Evolutionary conservation across 148 eudicot genomes (phyloP), one percentile per base, ranked within the genome.

Genomic region (Simmondsia chinensis): DNA sequence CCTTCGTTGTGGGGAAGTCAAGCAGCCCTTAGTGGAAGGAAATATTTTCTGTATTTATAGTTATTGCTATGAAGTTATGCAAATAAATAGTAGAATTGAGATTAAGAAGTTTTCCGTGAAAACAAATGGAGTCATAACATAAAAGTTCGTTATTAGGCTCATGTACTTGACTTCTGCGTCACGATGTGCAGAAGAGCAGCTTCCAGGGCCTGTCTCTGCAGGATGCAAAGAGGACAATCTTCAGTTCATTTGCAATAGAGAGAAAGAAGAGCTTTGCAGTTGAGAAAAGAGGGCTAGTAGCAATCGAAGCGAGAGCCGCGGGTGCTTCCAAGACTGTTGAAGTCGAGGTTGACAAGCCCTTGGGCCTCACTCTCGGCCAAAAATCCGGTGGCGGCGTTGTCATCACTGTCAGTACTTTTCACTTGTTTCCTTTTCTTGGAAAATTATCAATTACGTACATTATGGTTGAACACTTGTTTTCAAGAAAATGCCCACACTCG

Each of bases 321-420:
- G 80, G 76, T 33, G 77, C 87, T 31, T 60, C 96, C 1, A 88
- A 88, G 66, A 60, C 70, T 5, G 80, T 88, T n/a, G 94, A 83
- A 54, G 94, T 77, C 46, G 89, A 80, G 56, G 81, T 88, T 50
- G 86, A 84, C 33, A 88, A 83, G 71, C 94, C 86, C 11, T 46
- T 83, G 54, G 87, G 86, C 9, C 75, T 83, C 20, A 68, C 87
- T 43, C 58, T 89, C 45, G 95, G 93, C 13, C 85, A 66, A 34
- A 76, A 76, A 66, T 65, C 63, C 33, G 93, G 82, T 34, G 96
- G 93, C 41, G 93, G 93, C 7, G 93, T 87, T n/a, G 58, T 82
- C 63, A 82, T 87, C 72, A 73, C 96, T 39, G 96, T 86, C 9
- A 57, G 83, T 17, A 33, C 14, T 1, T 9, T n/a, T 31, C 12